Conservation (phyloP, 2,329 filamentous ascomycete genomes). For the Aureobasidium sp. region DNA sequence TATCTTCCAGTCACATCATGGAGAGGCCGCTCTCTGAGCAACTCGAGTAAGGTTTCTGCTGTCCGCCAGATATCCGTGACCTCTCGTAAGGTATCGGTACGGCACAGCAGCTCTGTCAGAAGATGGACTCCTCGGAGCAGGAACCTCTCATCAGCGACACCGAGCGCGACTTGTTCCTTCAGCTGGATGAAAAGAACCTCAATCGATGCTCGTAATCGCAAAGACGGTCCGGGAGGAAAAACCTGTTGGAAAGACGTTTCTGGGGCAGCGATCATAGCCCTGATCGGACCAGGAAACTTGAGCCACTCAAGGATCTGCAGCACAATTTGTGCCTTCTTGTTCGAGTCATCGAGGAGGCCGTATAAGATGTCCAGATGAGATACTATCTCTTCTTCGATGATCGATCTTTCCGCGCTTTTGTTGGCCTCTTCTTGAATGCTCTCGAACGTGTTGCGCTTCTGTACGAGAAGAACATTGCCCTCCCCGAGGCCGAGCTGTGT, state of each 20-base stretch:
- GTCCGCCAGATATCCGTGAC: not conserved
- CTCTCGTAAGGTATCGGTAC: not conserved
- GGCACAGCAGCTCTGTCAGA: constrained; percentile 17
- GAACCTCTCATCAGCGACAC: constrained; percentile 22
- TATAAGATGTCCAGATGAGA: constrained; percentile 79
- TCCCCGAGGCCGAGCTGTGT: not conserved
- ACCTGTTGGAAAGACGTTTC: constrained; percentile 49
- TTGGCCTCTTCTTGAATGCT: constrained; percentile 6
- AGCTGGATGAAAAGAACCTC: constrained; percentile 59
- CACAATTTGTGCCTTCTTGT: not conserved
- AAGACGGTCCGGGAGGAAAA: constrained; percentile 62
- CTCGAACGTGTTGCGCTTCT: constrained; percentile 8
- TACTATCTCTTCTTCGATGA: constrained; percentile 70
- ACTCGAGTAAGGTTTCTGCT: constrained; percentile 14
- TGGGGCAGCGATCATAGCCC: constrained; percentile 41
- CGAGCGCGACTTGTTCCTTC: constrained; percentile 21
- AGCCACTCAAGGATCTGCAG: constrained; percentile 58
- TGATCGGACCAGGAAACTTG: constrained; percentile 39
- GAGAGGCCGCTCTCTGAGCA: constrained; percentile 19
- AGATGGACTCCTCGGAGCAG: constrained; percentile 20
- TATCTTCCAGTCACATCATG: constrained; percentile 13
- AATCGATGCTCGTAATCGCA: constrained; percentile 59
- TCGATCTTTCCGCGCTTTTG: constrained; percentile 27
- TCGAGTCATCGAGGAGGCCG: constrained; percentile 58
- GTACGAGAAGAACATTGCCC: constrained; percentile 10